Conservation (phyloP, 2,329 filamentous ascomycete species). For the Chaetothyriales sp. region DNA sequence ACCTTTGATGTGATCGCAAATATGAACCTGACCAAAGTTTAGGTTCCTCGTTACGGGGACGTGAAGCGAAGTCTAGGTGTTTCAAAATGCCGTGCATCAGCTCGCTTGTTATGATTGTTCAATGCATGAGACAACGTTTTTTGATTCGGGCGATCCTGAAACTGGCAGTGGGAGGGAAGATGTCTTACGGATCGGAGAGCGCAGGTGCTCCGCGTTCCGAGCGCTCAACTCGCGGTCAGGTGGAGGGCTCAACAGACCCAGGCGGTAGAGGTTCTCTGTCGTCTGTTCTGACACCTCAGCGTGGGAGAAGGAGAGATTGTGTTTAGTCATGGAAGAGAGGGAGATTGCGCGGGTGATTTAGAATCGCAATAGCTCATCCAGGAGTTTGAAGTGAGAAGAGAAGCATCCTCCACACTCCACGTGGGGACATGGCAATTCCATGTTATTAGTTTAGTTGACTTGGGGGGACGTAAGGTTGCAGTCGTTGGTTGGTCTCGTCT, state of each 20-base stretch:
- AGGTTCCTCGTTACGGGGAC: slow-evolving; percentile 9
- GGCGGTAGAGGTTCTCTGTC: slow-evolving; percentile 16
- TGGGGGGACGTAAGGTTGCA: background rate
- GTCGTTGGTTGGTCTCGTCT: background rate
- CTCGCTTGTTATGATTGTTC: background rate
- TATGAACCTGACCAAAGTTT: slow-evolving; percentile 10
- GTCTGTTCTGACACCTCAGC: slow-evolving; percentile 11
- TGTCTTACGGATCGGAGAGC: slow-evolving; percentile 11
- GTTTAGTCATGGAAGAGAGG: slow-evolving; percentile 14
- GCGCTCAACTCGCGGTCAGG: slow-evolving; percentile 7
- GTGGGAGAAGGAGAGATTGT: slow-evolving; percentile 10
- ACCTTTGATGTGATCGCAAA: background rate
- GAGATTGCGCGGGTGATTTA: slow-evolving; percentile 7
- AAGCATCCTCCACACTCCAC: background rate
- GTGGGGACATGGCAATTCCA: background rate
- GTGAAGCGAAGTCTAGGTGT: slow-evolving; percentile 8
- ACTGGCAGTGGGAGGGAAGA: background rate
- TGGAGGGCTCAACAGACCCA: slow-evolving; percentile 16
- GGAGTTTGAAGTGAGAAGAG: background rate
- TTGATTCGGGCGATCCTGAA: background rate
- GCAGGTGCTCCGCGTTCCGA: slow-evolving; percentile 4
- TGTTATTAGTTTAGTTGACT: background rate
- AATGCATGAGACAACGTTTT: background rate
- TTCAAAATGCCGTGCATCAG: background rate
- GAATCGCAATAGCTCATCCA: background rate